phyloP scores from a whole-genome alignment of 2,329 filamentous ascomycete species.

The Arachnopeziza araneosa region DNA sequence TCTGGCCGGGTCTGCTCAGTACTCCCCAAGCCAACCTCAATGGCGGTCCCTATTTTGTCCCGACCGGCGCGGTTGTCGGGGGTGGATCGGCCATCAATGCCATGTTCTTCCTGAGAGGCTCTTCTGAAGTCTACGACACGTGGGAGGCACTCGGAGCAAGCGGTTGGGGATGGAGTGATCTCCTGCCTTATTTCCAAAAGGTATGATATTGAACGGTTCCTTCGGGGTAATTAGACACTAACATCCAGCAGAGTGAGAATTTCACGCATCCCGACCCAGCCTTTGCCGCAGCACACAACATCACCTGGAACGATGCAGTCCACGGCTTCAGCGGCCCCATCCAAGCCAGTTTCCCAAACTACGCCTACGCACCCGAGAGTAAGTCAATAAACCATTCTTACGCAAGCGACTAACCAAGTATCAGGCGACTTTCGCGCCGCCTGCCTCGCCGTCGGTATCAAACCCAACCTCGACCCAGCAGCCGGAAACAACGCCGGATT shows the following conservation, averaged over 20 bases:
- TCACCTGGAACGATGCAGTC: slow-evolving; percentile 28
- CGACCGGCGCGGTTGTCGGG: slow-evolving; percentile 25
- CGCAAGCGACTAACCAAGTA: slow-evolving; percentile 12
- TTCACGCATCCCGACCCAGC: slow-evolving; percentile 30
- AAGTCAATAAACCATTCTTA: slow-evolving; percentile 12
- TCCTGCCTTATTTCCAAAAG: slow-evolving; percentile 33
- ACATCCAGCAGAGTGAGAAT: slow-evolving; percentile 34
- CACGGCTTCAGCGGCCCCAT: slow-evolving; percentile 35
- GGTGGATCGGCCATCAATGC: slow-evolving; percentile 39
- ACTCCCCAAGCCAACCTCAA: background rate
- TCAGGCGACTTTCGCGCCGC: slow-evolving; percentile 2
- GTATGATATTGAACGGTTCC: slow-evolving; percentile 1
- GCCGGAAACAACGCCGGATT: background rate
- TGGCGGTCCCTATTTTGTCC: background rate
- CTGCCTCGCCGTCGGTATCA: background rate
- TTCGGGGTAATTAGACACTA: background rate
- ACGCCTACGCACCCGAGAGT: slow-evolving; percentile 25
- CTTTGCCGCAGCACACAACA: slow-evolving; percentile 27
- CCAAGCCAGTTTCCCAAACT: slow-evolving; percentile 36
- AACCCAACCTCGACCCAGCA: background rate
- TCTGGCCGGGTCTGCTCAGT: background rate
- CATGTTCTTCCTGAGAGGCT: slow-evolving; percentile 34
- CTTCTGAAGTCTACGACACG: slow-evolving; percentile 36
- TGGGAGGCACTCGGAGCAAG: slow-evolving; percentile 42
- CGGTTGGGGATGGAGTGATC: slow-evolving; percentile 38